Base-by-base conservation (phyloP, 2,329 filamentous ascomycete genomes). In the Xylariaceae sp. region DNA sequence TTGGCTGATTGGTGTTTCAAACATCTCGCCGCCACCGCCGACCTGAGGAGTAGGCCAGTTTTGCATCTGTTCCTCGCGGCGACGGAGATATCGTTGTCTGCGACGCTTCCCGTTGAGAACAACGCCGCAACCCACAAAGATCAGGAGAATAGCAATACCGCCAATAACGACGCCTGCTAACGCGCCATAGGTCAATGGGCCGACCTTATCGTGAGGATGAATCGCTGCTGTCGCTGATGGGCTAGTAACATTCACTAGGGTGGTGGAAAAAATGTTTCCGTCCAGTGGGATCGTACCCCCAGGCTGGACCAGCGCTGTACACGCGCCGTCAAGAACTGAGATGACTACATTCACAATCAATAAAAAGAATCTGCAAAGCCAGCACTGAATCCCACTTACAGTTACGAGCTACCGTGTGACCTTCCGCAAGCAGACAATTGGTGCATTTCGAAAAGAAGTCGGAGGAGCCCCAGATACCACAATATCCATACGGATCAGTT, bases 91-190 rank as follows among this genome's bases (percentile, higher is more conserved):
- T 1, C 72, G 69, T 17, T 73, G 71, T 40, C 80, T 71, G 11
- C 75, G 69, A 8, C 78, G 74, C 49, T 74, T 79, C 3, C 81
- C 81, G 29, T 72, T 73, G 60, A 74, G 74, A 16, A 85, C 68
- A 42, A 84, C 71, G 44, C 66, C 69, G 57, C 72, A 76, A 8
- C 80, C 80, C 7, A 67, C 52, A 1, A 75, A 11, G 6, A 66
- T 59, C 3, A 84, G 66, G 4, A 81, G 14, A 0, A 77, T 42
- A 6, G 71, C 66, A 0, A 83, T 52, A 0, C 67, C 72, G 5
- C 72, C 79, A 19, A 78, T 67, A 12, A 72, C 76, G 41, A 84
- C 77, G 50, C 79, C 81, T 1, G 82, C 77, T 44, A 80, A 77
- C 11, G 70, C 75, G 4, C 74, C 77, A 2, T 82, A 65, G 2